phyloP scores from a whole-genome alignment of 768 basidiomycete species.

The Hemileccinum impolitum region DNA sequence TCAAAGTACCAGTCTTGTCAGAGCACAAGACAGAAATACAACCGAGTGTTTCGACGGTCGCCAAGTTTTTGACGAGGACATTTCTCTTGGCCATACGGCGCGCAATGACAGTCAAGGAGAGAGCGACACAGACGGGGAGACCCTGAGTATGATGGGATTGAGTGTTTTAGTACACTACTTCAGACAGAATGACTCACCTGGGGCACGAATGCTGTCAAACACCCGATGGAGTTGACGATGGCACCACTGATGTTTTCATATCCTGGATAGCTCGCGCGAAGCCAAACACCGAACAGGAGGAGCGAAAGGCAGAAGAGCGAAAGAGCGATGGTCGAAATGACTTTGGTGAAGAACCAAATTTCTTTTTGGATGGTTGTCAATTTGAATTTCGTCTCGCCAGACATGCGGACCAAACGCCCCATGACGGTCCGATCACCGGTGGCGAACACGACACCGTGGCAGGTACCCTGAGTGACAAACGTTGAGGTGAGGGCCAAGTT shows the following conservation, averaged over 20 bases:
- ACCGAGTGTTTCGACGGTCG: conserved; percentile 53
- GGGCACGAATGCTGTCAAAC: conserved; percentile 40
- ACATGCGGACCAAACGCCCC: conserved; percentile 56
- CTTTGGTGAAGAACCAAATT: conserved; percentile 51
- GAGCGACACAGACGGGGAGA: conserved; percentile 42
- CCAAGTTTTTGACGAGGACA: conserved; percentile 48
- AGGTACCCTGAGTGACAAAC: conserved; percentile 40
- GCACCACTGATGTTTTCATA: conserved; percentile 34
- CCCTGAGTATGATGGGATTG: conserved; percentile 21
- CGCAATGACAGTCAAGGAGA: conserved; percentile 49
- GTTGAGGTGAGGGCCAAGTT: conserved; percentile 50
- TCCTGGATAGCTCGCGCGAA: conserved; percentile 31
- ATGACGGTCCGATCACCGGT: conserved; percentile 44
- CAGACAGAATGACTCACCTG: conserved; percentile 23
- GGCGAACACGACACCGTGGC: conserved; percentile 40
- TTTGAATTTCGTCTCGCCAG: conserved; percentile 43
- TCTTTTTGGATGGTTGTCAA: conserved; percentile 47
- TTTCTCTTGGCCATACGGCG: conserved; percentile 47
- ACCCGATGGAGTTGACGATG: conserved; percentile 39
- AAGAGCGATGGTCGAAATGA: conserved; percentile 42
- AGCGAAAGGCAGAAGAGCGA: conserved; percentile 41
- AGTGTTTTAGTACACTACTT: not conserved
- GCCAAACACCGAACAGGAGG: conserved; percentile 43
- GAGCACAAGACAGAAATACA: conserved; percentile 50
- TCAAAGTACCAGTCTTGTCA: conserved; percentile 56